These are phyloP conservation scores for Dothideomycetes sp. DNA, from an alignment of 2,329 filamentous ascomycete genomes.

Conservation along the genomic window DNA sequence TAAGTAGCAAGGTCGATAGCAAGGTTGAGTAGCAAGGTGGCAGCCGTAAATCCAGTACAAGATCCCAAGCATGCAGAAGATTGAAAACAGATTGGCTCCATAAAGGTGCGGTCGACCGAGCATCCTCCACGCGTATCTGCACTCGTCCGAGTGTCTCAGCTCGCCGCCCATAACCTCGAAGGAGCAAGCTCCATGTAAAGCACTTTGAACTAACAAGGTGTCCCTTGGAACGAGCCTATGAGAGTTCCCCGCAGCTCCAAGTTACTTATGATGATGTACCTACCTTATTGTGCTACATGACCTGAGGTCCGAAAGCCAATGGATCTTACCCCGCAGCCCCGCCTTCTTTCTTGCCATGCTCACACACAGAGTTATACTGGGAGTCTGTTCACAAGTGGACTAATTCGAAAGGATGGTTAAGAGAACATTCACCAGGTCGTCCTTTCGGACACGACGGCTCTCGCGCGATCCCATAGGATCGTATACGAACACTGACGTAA, in stretches of 20 bases:
- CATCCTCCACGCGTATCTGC: neutral
- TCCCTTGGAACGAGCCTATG: slow-evolving; percentile 10
- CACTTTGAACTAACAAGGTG: neutral
- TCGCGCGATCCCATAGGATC: too few species aligned
- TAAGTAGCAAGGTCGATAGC: too few species aligned
- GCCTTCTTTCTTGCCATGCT: neutral
- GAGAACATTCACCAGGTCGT: neutral
- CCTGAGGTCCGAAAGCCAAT: neutral
- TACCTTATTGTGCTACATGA: neutral
- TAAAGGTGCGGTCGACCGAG: neutral
- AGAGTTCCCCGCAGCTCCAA: neutral
- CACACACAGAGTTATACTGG: neutral
- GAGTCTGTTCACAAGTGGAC: neutral
- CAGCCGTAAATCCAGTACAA: too few species aligned
- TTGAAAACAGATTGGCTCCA: neutral
- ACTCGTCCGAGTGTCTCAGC: neutral
- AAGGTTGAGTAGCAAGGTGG: too few species aligned
- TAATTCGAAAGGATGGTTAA: neutral
- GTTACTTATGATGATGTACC: neutral
- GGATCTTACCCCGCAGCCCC: neutral
- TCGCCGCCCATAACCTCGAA: neutral
- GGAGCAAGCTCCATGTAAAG: neutral
- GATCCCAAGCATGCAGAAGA: neutral
- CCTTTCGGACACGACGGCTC: too few species aligned
- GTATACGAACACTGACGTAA: too few species aligned